phyloP scores from a whole-genome alignment of 1,139 yeast species.

The Spencermartinsiella ligniputridi region DNA sequence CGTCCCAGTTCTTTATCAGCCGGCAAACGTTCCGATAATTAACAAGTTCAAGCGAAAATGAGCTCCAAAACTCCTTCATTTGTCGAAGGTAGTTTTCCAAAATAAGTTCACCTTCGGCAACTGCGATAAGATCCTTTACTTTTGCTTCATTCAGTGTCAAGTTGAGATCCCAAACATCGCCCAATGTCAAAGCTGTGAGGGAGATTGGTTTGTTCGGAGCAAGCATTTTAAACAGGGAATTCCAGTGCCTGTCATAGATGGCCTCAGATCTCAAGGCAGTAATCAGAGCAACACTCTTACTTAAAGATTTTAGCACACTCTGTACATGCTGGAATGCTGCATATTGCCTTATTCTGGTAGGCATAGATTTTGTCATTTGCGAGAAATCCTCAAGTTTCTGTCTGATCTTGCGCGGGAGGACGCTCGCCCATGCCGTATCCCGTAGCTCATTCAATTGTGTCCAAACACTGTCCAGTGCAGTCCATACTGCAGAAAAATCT shows the following conservation, averaged over 20 bases:
- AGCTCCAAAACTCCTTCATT: slow-evolving; percentile 41
- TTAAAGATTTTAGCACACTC: slow-evolving; percentile 39
- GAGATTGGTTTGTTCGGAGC: slow-evolving; percentile 22
- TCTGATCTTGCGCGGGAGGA: slow-evolving; percentile 47
- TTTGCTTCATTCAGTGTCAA: slow-evolving; percentile 43
- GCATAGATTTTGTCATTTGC: slow-evolving; percentile 47
- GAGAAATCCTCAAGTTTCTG: slow-evolving; percentile 50
- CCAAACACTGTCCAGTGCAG: slow-evolving; percentile 54
- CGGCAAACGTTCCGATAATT: slow-evolving; percentile 50
- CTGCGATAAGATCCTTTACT: slow-evolving; percentile 49
- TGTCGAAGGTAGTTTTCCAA: slow-evolving; percentile 53
- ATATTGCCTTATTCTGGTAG: slow-evolving; percentile 60
- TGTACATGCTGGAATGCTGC: slow-evolving; percentile 63
- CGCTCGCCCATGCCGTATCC: slow-evolving; percentile 46
- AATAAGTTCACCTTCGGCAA: slow-evolving; percentile 70
- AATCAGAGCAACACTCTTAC: slow-evolving; percentile 41
- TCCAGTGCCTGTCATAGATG: slow-evolving; percentile 70
- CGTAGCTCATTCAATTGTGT: slow-evolving; percentile 46
- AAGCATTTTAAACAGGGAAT: slow-evolving; percentile 39
- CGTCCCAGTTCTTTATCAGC: slow-evolving; percentile 67
- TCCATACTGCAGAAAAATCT: slow-evolving; percentile 65
- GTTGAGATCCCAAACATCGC: slow-evolving; percentile 59
- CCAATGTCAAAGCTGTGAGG: slow-evolving; percentile 40
- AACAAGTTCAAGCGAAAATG: slow-evolving; percentile 50
- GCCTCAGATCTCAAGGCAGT: slow-evolving; percentile 53